Base-by-base conservation (phyloP, 2,329 filamentous ascomycete genomes). In the Rutstroemia sp. region DNA sequence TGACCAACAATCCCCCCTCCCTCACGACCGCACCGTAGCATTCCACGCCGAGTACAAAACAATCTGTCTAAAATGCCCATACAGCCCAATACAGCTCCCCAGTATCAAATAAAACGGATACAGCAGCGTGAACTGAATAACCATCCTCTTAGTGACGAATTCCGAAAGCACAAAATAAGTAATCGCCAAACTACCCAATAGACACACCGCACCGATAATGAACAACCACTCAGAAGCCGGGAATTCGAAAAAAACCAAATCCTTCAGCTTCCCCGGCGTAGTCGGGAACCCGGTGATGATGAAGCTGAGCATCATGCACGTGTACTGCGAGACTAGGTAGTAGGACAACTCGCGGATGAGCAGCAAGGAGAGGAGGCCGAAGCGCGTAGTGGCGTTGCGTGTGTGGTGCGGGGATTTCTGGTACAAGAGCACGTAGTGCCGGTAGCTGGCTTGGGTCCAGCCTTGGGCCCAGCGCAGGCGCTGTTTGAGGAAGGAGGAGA, bases 401-500 rank as follows among this genome's bases (percentile, higher is more conserved):
- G 53, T 59, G 48, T 69, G 69, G 38, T 69, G 65, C 5, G 53
- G 2, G 30, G 73, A 70, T 23, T 72, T 72, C 30, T 69, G 72
- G 70, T 73, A 77, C 30, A 72, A 63, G 56, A 77, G 69, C 19
- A 71, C 68, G 54, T 72, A 61, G 59, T 78, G 75, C 18, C 69
- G 66, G 62, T 73, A 68, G 37, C 70, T 74, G n/a, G 75, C 75
- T 62, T 77, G 75, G 4, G 73, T 72, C 75, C 75, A 78, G 42
- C 75, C 75, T 62, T 78, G 75, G 3, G 75, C 72, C 75, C 75
- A 78, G 54, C 75, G 68, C n/a, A 77, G 70, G 9, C 75, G 71
- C 59, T 78, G 75, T 63, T 77, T 77, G 73, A 74, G 76, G 63
- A 78, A 76, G 1, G 73, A 72, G 14, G 61, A 54, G 54, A 73